Percentiles rank a stretch among this genome's conserved stretches.
Conservation (phyloP, 179 eudicot species). For the Beta corolliflora region DNA sequence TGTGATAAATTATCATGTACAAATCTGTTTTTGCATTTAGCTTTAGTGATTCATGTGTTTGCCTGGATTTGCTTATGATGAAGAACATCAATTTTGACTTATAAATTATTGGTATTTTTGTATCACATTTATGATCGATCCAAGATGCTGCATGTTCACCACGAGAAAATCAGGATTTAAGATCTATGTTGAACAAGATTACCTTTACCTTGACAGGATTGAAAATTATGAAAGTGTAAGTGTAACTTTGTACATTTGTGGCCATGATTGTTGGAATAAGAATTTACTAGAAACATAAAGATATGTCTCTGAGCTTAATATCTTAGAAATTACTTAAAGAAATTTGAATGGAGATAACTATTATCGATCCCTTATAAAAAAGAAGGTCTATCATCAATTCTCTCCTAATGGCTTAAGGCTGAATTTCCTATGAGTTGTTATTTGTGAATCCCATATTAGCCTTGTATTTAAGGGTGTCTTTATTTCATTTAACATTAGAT, state of each 20-base stretch:
- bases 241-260: background rate
- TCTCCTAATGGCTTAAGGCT: too few species aligned
- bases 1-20: background rate
- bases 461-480: too few species aligned
- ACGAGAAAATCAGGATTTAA: background rate
- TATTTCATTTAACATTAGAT: too few species aligned
- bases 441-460: too few species aligned
- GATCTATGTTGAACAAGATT: background rate
- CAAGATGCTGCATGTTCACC: background rate
- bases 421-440: too few species aligned
- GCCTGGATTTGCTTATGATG: background rate
- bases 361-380: too few species aligned
- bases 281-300: background rate
- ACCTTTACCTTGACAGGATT: background rate
- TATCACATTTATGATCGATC: background rate
- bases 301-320: background rate
- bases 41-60: background rate
- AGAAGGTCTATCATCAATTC: too few species aligned
- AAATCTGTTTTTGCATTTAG: background rate
- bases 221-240: background rate
- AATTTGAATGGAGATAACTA: background rate
- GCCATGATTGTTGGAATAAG: background rate
- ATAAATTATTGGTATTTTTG: background rate
- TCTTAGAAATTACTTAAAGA: background rate
- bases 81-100: background rate